phyloP scores from a whole-genome alignment of 2,329 filamentous ascomycete genomes.

The Fusarium metavorans region DNA sequence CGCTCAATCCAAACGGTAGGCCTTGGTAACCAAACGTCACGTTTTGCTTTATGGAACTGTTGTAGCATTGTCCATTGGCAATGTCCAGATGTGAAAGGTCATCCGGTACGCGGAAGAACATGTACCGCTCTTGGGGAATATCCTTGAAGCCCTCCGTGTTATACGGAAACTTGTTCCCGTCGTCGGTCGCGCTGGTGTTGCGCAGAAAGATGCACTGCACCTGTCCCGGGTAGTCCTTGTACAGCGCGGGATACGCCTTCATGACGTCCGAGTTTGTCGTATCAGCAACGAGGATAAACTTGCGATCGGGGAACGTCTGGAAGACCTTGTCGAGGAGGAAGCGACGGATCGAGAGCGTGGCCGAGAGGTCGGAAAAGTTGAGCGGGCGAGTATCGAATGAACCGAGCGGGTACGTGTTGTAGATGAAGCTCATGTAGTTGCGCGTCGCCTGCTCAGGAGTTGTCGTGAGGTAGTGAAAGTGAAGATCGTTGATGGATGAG shows the following conservation, averaged over 20 bases:
- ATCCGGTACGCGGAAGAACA: constrained; percentile 82
- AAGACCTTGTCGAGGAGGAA: constrained; percentile 79
- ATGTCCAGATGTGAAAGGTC: constrained; percentile 77
- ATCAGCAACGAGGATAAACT: constrained; percentile 82
- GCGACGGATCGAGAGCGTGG: constrained; percentile 77
- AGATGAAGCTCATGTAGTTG: constrained; percentile 86
- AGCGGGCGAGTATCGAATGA: constrained; percentile 83
- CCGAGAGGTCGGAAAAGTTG: constrained; percentile 82
- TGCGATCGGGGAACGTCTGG: constrained; percentile 78
- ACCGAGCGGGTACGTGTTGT: constrained; percentile 80
- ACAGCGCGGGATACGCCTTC: constrained; percentile 72
- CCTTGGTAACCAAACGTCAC: constrained; percentile 77
- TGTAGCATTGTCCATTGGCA: constrained; percentile 75
- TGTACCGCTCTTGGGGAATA: constrained; percentile 75
- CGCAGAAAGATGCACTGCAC: constrained; percentile 83
- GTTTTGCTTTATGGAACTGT: constrained; percentile 74
- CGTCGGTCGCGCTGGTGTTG: constrained; percentile 78
- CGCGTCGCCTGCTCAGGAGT: constrained; percentile 82
- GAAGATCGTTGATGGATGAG: constrained; percentile 71
- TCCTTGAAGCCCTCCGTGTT: constrained; percentile 78
- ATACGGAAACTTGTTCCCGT: constrained; percentile 77
- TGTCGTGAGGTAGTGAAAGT: constrained; percentile 87
- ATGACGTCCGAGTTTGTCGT: constrained; percentile 83
- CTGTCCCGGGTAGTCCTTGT: constrained; percentile 74
- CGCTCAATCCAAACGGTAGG: constrained; percentile 60